Percentiles rank a stretch among this genome's conserved stretches.
These are phyloP conservation scores for Rhynchosporium graminicola DNA, from an alignment of 2,329 filamentous ascomycete genomes.

Conservation along the genomic window DNA sequence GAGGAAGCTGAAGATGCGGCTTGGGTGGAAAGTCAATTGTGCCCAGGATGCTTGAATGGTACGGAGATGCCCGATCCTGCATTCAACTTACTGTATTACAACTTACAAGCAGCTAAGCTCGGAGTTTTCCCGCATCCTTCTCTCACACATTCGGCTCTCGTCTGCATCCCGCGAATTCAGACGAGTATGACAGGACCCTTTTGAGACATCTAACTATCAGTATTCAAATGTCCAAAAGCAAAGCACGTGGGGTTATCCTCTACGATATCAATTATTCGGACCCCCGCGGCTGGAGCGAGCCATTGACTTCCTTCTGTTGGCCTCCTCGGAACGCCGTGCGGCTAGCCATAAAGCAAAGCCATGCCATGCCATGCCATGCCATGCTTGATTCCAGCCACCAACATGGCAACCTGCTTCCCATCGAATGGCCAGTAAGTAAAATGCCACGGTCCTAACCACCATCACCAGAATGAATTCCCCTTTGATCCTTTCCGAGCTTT, in stretches of 20 bases:
- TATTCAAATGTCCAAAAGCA: neutral
- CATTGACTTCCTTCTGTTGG: neutral
- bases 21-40: no score
- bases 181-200: no score
- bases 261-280: neutral
- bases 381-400: conserved; percentile 16
- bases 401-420: neutral
- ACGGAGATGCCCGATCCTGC: no score
- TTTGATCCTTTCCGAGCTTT: neutral
- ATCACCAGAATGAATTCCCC: neutral
- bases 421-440: conserved; percentile 6
- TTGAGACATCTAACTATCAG: neutral
- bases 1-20: no score
- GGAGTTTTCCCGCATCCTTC: no score
- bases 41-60: no score
- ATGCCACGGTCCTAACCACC: conserved; percentile 10
- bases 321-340: neutral
- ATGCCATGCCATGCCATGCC: neutral
- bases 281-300: neutral
- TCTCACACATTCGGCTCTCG: no score
- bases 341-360: neutral
- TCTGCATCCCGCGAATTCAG: no score
- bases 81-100: no score
- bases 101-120: no score
- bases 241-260: conserved; percentile 6